Evolutionary conservation across 1,284 basidiomycete species (phyloP).

Genomic region (Malassezia caprae): DNA sequence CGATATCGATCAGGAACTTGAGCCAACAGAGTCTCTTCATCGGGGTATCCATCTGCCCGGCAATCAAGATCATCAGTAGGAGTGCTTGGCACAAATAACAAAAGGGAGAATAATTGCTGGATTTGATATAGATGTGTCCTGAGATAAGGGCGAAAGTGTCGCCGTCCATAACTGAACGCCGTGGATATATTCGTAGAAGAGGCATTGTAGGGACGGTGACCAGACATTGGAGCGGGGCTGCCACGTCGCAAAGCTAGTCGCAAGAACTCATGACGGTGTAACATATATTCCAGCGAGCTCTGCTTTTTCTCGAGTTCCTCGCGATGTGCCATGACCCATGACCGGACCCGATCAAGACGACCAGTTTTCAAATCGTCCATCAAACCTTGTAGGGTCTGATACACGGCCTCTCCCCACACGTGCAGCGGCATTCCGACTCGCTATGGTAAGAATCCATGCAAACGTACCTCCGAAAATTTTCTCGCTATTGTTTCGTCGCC

Average conservation of each 20-base stretch:
- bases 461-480: conserved; percentile 19
- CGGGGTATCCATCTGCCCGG: neutral
- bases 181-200: conserved; percentile 20
- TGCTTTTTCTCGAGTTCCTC: conserved; percentile 21
- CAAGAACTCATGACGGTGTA: conserved; percentile 36
- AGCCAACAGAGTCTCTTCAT: conserved; percentile 16
- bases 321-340: conserved; percentile 27
- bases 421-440: conserved; percentile 18
- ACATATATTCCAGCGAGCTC: conserved; percentile 30
- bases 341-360: conserved; percentile 28
- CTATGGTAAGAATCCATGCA: neutral
- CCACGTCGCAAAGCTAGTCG: conserved; percentile 24
- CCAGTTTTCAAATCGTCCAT: conserved; percentile 20
- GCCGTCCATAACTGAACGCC: conserved; percentile 66
- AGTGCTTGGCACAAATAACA: conserved; percentile 59
- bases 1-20: conserved; percentile 29
- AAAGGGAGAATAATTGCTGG: conserved; percentile 64
- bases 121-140: conserved; percentile 60
- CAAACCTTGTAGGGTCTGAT: conserved; percentile 20
- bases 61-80: conserved; percentile 7
- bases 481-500: conserved; percentile 28
- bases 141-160: conserved; percentile 62
- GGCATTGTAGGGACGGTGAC: neutral
- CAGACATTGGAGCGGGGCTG: neutral
- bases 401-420: conserved; percentile 5